Base-by-base conservation (phyloP, 257 asterid genomes). In the Vinca minor region DNA sequence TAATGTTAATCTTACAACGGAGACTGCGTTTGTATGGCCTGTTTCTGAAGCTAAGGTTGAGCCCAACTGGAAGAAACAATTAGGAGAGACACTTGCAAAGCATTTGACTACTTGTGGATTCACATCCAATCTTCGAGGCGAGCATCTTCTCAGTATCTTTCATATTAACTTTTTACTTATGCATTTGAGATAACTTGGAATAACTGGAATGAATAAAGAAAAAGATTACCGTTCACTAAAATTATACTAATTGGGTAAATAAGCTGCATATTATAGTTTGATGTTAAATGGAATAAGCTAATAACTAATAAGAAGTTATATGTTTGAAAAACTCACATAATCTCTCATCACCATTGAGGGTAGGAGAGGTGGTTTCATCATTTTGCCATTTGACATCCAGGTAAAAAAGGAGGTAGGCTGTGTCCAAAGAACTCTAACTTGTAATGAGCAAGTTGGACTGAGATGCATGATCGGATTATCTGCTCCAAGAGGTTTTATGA, bases 1-100 rank as follows among this genome's bases (percentile, higher is more conserved):
- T 59, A 89, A 80, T 74, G 99, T 93, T 49, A 85, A 93, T 80
- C 95, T 87, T 64, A 82, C 91, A 0, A 87, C 96, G 18, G 97
- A 89, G 90, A 89, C 96, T 59, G 99, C 99, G 67, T 62, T 85
- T 62, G 83, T 93, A 63, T 89, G 96, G 97, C 97, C 95, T 52
- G 84, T 81, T 62, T 77, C 96, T 66, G 95, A 93, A 57, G 97
- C 85, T 73, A 93, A 74, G 84, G 85, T 56, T 64, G 79, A 71
- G 64, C 94, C 96, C 28, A 77, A 84, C 76, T 93, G 99, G 99
- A 79, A 64, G 77, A 87, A 79, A 75, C 87, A 85, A 55, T 59
- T 93, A 54, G 99, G 97, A 68, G 94, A 93, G 82, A 82, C 82
- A 52, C 96, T 93, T 71, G 99, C 99, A 13, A 83, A 87, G 76